These are phyloP conservation scores for Candida vaughaniae DNA, from an alignment of 805 yeast genomes.

Conservation along the genomic window DNA sequence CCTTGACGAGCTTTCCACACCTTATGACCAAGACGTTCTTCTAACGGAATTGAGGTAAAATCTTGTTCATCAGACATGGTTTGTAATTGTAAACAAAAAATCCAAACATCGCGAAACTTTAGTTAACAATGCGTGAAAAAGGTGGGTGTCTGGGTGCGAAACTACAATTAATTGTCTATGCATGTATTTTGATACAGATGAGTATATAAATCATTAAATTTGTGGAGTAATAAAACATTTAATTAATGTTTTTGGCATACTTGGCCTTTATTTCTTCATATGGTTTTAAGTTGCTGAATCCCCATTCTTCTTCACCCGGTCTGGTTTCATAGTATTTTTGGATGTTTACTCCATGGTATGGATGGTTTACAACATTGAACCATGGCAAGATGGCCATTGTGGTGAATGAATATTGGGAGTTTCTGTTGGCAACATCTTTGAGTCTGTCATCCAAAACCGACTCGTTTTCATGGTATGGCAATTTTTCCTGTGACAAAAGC, in stretches of 20 bases:
- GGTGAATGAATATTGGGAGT: slow-evolving; percentile 69
- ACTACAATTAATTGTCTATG: slow-evolving; percentile 2
- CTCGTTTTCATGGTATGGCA: slow-evolving; percentile 66
- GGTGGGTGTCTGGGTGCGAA: no score
- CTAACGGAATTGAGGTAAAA: slow-evolving; percentile 59
- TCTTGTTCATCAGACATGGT: slow-evolving; percentile 48
- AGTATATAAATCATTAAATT: no score
- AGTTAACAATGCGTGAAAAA: background rate
- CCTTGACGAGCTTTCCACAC: slow-evolving; percentile 83
- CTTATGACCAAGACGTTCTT: slow-evolving; percentile 65
- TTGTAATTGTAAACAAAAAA: slow-evolving; percentile 11
- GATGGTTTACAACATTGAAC: slow-evolving; percentile 81
- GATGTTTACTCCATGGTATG: slow-evolving; percentile 76
- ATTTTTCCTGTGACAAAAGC: slow-evolving; percentile 59
- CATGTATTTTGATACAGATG: slow-evolving; percentile 3
- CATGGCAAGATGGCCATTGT: slow-evolving; percentile 66
- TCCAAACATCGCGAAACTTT: no score
- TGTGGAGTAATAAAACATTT: no score
- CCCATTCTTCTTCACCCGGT: slow-evolving; percentile 61
- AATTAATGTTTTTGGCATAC: slow-evolving; percentile 15
- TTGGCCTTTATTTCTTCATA: slow-evolving; percentile 46
- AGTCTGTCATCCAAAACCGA: slow-evolving; percentile 58
- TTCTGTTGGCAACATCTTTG: slow-evolving; percentile 73
- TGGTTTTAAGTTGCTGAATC: slow-evolving; percentile 48
- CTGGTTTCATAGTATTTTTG: slow-evolving; percentile 56